Evolutionary conservation across 1,139 yeast genomes (phyloP), one percentile per base, ranked within the genome.

Genomic region (Pneumocystis oryctolagi): DNA sequence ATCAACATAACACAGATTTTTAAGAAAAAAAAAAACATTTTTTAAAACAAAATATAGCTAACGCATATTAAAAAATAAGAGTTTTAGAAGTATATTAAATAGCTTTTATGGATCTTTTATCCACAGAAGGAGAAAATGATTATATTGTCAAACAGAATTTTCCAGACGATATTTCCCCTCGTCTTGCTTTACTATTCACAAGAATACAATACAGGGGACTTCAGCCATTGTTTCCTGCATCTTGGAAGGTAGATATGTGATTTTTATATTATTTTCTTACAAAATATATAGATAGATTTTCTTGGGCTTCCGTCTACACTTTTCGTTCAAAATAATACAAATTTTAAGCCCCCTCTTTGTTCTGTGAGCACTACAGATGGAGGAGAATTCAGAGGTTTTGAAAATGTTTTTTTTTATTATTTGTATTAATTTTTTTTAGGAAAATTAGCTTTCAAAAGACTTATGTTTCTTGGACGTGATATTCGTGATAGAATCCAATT

Each of bases 191-290:
- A 14, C 59, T 62, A 16, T 57, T 35, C 18, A 35, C 59, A 16
- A 28, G 64, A 18, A 30, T 62, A 14, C 58, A 62, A 31, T 53
- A 53, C 20, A 53, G 64, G 14, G 64, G 62, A 3, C 35, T 37
- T 6, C 61, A 62, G n/a, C 60, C 64, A 12, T 35, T 62, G 20
- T 60, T 62, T 31, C 64, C 64, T n/a, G 55, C 60, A 18, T 60
- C 62, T 4, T 62, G 64, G 64, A 47, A 25, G 31, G 55, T 14
- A 47, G 12, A 20, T 3, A 47, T 20, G 12, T 5, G 3, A 14
- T 25, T 47, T 25, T 2, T 9, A 12, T 25, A 5, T 6, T 4
- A 20, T 25, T 12, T 25, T 47, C 6, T 47, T 4, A 3, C 6
- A 47, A 25, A 16, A 37, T 25, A 47, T 25, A 47, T 59, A 60